Percentiles rank a stretch among this genome's conserved stretches.
phyloP scores from a whole-genome alignment of 2,329 filamentous ascomycete species.

The Nectriaceae sp. region DNA sequence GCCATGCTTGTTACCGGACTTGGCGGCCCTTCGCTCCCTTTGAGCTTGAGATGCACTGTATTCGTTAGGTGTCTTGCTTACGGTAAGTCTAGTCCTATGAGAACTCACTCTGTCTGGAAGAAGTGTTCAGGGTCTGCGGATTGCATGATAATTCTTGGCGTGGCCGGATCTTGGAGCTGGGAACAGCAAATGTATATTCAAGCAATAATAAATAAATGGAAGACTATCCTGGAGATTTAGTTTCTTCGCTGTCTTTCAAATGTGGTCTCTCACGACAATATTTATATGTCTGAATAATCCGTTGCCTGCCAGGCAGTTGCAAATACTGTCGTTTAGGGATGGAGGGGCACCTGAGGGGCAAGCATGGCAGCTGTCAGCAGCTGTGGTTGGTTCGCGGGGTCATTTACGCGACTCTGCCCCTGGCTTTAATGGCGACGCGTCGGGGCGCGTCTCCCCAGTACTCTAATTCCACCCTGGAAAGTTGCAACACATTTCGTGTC shows the following conservation, averaged over 20 bases:
- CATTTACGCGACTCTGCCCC: conserved; percentile 19
- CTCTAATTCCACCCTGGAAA: neutral
- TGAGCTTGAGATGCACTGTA: conserved; percentile 51
- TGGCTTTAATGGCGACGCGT: conserved; percentile 44
- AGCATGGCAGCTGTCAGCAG: conserved; percentile 7
- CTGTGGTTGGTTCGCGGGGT: conserved; percentile 29
- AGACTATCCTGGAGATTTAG: too few species aligned
- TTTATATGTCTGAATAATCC: neutral
- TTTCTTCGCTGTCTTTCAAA: neutral
- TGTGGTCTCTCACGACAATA: neutral
- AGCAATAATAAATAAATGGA: too few species aligned
- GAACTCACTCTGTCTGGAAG: conserved; percentile 84
- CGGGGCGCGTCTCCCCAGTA: conserved; percentile 39
- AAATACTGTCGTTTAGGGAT: conserved; percentile 3
- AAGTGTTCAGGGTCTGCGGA: conserved; percentile 78
- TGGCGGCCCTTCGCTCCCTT: conserved; percentile 65
- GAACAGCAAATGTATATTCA: too few species aligned
- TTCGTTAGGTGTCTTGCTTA: conserved; percentile 6
- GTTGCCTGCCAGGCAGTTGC: conserved; percentile 7
- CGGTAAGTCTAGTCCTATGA: neutral
- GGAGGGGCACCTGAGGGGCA: neutral
- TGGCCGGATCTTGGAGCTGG: conserved; percentile 28
- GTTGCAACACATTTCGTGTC: conserved; percentile 4
- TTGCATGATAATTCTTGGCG: conserved; percentile 50
- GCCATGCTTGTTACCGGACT: conserved; percentile 76